Base-by-base conservation (phyloP, 2,329 filamentous ascomycete species). In the Alternaria brassicicola region DNA sequence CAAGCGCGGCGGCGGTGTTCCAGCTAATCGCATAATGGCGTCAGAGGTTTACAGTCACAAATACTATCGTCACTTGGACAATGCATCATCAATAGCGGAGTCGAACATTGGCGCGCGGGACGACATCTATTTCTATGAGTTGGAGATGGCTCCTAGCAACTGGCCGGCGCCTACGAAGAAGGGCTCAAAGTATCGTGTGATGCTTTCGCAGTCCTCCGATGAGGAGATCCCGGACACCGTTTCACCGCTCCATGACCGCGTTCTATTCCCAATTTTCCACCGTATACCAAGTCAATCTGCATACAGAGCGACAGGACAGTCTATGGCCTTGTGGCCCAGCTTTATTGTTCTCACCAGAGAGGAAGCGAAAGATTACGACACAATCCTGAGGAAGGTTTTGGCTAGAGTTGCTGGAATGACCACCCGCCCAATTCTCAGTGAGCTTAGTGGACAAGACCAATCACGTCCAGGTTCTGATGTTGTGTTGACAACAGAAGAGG, bases 31-130 rank as follows among this genome's bases (percentile, higher is more conserved):
- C 12, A 74, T 97, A n/a, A 87, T 97, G 72, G 88, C 89, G 13
- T 89, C 87, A 1, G 95, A 99, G 70, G 87, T 96, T 49, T 96
- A 92, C 75, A 90, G 87, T 66, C 83, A 87, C 66, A 92, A 89
- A 67, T 93, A 97, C 76, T 98, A 93, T 82, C 94, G 93, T 72
- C 84, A 92, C 48, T 93, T 95, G 65, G 86, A 92, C 23, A 91
- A 97, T 68, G 59, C 66, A 10, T 64, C 66, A 19, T 80, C 82
- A 7, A 87, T 93, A 9, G 87, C 88, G 0, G 93, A 97, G 55
- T 86, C 88, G 46, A 80, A 80, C 49, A 93, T 97, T 52, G 77
- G 81, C 23, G 63, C 72, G 0, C 81, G 79, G 21, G 90, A 90
- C 57, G 86, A 90, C 54, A 81, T 91, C 45, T 86, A 86, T 10